Conservation (phyloP, 2,329 filamentous ascomycete species). For the Gaeumannomyces sp. region DNA sequence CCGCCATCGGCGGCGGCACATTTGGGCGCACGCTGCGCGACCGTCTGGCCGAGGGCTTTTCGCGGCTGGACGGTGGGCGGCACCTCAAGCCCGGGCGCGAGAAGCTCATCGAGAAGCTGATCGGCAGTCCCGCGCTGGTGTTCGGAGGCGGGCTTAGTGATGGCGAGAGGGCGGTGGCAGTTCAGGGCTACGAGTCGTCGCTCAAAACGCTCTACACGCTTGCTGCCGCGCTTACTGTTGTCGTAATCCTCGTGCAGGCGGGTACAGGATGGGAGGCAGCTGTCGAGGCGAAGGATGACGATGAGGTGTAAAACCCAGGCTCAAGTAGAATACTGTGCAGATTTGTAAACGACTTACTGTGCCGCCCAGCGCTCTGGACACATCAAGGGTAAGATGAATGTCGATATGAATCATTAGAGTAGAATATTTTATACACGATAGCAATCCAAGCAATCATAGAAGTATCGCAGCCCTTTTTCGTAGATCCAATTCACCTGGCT, state of each 20-base stretch:
- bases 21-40: constrained; percentile 57
- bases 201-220: constrained; percentile 40
- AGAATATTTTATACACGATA: too few relatives aligned
- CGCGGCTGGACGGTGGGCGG: constrained; percentile 32
- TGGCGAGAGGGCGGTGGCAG: constrained; percentile 38
- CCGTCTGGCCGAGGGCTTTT: constrained; percentile 52
- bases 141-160: constrained; percentile 34
- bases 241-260: constrained; percentile 42
- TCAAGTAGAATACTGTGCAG: background rate
- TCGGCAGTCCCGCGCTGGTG: constrained; percentile 46
- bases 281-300: constrained; percentile 44
- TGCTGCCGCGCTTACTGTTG: constrained; percentile 36
- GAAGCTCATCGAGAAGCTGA: constrained; percentile 38
- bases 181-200: constrained; percentile 41
- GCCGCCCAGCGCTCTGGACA: background rate
- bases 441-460: too few relatives aligned
- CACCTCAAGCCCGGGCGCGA: constrained; percentile 26
- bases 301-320: constrained; percentile 28
- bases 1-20: constrained; percentile 70
- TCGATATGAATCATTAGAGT: too few relatives aligned
- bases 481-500: too few relatives aligned
- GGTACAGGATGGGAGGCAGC: constrained; percentile 45
- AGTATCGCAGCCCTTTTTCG: too few relatives aligned
- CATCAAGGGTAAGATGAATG: background rate
- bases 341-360: too few relatives aligned